Percentiles rank a stretch among this genome's conserved stretches.
phyloP scores from a whole-genome alignment of 495 filamentous ascomycete species.

The Penicillium coffeae region DNA sequence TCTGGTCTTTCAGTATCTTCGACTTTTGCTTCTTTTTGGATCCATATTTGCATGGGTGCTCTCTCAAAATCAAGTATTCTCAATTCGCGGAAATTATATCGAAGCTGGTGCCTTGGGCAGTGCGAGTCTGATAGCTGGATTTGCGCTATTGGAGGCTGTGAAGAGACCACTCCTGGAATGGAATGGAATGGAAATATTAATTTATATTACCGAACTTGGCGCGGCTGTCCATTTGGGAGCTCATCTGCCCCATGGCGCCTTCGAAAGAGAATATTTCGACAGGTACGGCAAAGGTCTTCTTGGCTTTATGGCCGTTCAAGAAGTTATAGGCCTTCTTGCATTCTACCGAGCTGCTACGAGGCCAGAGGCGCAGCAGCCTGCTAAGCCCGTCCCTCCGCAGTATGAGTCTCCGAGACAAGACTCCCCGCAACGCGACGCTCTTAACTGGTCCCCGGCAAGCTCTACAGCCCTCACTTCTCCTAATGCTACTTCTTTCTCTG shows the following conservation, averaged over 20 bases:
- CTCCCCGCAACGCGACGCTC: conserved; percentile 1
- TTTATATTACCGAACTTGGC: conserved; percentile 39
- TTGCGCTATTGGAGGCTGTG: conserved; percentile 35
- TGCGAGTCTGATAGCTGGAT: conserved; percentile 40
- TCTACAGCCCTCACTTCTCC: conserved; percentile 5
- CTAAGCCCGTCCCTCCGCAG: conserved; percentile 2
- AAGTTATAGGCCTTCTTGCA: conserved; percentile 28
- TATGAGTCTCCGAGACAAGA: neutral
- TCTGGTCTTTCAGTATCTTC: conserved; percentile 28
- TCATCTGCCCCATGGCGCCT: conserved; percentile 30
- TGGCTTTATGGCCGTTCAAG: conserved; percentile 40
- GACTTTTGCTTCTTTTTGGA: conserved; percentile 28
- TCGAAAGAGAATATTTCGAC: conserved; percentile 39
- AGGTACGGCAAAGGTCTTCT: conserved; percentile 40
- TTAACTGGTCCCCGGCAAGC: conserved; percentile 13
- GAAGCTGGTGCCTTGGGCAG: conserved; percentile 39
- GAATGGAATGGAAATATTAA: conserved; percentile 43
- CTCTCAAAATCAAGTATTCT: conserved; percentile 30
- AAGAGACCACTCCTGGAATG: conserved; percentile 36
- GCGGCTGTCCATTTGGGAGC: conserved; percentile 39
- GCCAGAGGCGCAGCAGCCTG: conserved; percentile 3
- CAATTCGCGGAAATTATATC: conserved; percentile 37
- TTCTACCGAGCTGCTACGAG: conserved; percentile 17
- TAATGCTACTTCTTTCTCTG: neutral
- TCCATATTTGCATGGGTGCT: conserved; percentile 34